phyloP scores from a whole-genome alignment of 441 rosid genomes.

The Populus hybrid region DNA sequence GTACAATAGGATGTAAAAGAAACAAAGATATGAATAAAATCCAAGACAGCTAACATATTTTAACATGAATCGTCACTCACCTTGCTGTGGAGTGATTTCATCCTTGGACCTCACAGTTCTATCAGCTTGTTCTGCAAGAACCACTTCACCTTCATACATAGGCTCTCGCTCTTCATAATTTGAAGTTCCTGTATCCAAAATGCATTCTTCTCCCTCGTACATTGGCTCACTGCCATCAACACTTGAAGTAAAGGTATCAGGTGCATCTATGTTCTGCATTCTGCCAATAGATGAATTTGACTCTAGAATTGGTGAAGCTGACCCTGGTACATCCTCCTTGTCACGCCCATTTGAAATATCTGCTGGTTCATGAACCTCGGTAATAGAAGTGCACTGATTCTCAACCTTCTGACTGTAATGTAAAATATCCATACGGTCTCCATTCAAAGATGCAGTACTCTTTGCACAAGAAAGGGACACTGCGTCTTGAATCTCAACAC shows the following conservation, averaged over 20 bases:
- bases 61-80: constrained; percentile 32
- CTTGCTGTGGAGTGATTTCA: constrained; percentile 70
- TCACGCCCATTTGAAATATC: constrained; percentile 33
- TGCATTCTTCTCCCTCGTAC: constrained; percentile 96
- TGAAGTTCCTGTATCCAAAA: constrained; percentile 55
- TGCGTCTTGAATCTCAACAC: constrained; percentile 29
- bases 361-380: constrained; percentile 31
- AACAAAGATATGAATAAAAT: neutral
- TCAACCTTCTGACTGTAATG: constrained; percentile 23
- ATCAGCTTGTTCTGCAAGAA: constrained; percentile 80
- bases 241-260: constrained; percentile 49
- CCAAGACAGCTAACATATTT: neutral
- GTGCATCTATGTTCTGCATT: constrained; percentile 41
- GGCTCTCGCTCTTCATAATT: constrained; percentile 69
- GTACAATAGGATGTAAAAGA: neutral
- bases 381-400: constrained; percentile 24
- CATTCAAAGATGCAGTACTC: constrained; percentile 23
- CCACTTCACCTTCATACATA: constrained; percentile 91
- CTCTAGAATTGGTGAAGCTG: constrained; percentile 31
- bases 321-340: constrained; percentile 19
- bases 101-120: constrained; percentile 42
- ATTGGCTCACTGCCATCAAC: constrained; percentile 82
- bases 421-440: constrained; percentile 21
- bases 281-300: constrained; percentile 49
- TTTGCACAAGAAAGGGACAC: constrained; percentile 30